These are phyloP conservation scores for Albizia julibrissin DNA, from an alignment of 306 rosid species.

Conservation along the genomic window DNA sequence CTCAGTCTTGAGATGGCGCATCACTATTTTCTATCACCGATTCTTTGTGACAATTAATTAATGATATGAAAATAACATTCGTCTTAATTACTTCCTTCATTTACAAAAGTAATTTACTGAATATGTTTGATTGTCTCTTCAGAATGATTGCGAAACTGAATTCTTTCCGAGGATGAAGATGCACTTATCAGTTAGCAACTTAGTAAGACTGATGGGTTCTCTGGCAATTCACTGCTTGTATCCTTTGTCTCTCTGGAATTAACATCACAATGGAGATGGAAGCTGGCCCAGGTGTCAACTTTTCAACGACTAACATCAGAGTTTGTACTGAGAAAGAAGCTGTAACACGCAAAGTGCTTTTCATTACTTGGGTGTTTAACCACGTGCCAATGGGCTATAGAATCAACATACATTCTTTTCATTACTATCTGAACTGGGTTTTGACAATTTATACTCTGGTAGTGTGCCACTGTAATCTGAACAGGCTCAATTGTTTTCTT, in stretches of 20 bases:
- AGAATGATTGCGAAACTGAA: conserved; percentile 37
- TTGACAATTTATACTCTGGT: not conserved
- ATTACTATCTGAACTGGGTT: conserved; percentile 28
- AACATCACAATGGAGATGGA: conserved; percentile 34
- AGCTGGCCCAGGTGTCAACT: conserved; percentile 31
- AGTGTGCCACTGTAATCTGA: conserved; percentile 5
- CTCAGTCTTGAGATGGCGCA: not conserved
- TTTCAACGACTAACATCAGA: conserved; percentile 23
- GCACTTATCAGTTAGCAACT: conserved; percentile 27
- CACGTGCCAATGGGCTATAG: conserved; percentile 37
- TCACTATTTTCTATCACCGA: not conserved
- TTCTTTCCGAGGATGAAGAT: conserved; percentile 52
- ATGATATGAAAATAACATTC: not conserved
- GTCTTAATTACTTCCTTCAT: not conserved
- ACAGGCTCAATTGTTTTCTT: conserved; percentile 11
- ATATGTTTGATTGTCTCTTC: conserved; percentile 17
- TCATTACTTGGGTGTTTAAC: not conserved
- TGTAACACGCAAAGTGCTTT: conserved; percentile 37
- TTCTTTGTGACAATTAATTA: not conserved
- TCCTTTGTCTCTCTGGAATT: conserved; percentile 47
- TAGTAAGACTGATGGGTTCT: conserved; percentile 33
- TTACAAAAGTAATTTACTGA: not conserved
- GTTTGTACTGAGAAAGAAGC: conserved; percentile 29
- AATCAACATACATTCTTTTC: conserved; percentile 33
- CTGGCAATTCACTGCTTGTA: conserved; percentile 29